Evolutionary conservation across 1,284 basidiomycete species (phyloP).

Genomic region (Ustilago shanxiensis): DNA sequence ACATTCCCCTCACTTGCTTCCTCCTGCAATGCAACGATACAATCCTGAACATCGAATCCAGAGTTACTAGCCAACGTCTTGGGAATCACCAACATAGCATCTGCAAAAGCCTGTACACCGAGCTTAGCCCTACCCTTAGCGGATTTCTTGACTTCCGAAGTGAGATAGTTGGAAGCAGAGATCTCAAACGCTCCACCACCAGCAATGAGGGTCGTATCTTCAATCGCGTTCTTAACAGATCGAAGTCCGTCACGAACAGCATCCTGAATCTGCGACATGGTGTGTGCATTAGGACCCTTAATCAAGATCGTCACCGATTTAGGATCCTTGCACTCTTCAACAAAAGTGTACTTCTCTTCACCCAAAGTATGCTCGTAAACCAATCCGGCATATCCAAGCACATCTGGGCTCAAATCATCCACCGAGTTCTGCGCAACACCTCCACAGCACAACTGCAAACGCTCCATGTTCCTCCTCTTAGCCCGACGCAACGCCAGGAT

Average conservation of each 20-base stretch:
- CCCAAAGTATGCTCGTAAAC: constrained; percentile 99
- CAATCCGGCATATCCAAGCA: constrained; percentile 95
- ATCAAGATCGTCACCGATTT: constrained; percentile 96
- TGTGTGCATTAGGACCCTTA: constrained; percentile 89
- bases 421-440: constrained; percentile 97
- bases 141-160: constrained; percentile 79
- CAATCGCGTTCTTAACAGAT: constrained; percentile 95
- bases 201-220: constrained; percentile 88
- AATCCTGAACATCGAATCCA: constrained; percentile 97
- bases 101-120: constrained; percentile 96
- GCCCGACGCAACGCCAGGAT: constrained; percentile 94
- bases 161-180: constrained; percentile 86
- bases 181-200: constrained; percentile 98
- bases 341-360: constrained; percentile 98
- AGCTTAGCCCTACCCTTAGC: constrained; percentile 98
- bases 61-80: constrained; percentile 97
- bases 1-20: constrained; percentile 82
- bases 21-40: constrained; percentile 90
- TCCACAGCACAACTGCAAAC: constrained; percentile 81
- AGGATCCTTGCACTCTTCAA: constrained; percentile 96
- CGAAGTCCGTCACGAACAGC: constrained; percentile 95
- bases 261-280: constrained; percentile 95
- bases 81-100: constrained; percentile 86
- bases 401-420: constrained; percentile 90
- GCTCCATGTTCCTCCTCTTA: constrained; percentile 79